These are phyloP conservation scores for Hygrophila difformis DNA, from an alignment of 257 asterid genomes.

Conservation along the genomic window DNA sequence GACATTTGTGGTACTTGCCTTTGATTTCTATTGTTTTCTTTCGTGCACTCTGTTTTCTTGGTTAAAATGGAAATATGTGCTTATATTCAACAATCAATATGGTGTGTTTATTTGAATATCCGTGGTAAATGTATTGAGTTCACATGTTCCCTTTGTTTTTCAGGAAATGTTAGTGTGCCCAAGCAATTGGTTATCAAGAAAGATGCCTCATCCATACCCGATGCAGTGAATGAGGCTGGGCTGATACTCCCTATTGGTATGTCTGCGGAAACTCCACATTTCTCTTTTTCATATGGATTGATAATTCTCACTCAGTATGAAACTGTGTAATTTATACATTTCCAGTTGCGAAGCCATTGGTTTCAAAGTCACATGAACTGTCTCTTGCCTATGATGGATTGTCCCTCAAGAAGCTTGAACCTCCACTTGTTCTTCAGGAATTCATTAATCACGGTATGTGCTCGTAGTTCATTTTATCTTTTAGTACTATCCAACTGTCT, in stretches of 20 bases:
- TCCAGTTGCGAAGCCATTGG: slow-evolving; percentile 91
- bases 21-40: not conserved
- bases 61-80: not conserved
- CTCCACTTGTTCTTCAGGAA: slow-evolving; percentile 93
- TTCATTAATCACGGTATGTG: slow-evolving; percentile 83
- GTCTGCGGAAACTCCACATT: not conserved
- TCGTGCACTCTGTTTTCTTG: not conserved
- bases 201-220: slow-evolving; percentile 77
- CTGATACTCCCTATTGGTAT: slow-evolving; percentile 80
- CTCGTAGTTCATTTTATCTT: slow-evolving; percentile 5
- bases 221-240: slow-evolving; percentile 59
- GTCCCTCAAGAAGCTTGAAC: slow-evolving; percentile 80
- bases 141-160: slow-evolving; percentile 8
- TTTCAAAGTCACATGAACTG: slow-evolving; percentile 93
- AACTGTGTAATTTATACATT: no score
- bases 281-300: no score
- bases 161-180: slow-evolving; percentile 86
- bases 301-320: no score
- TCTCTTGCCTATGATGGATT: slow-evolving; percentile 79
- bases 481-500: not conserved
- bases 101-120: not conserved
- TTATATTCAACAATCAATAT: not conserved
- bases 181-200: slow-evolving; percentile 81
- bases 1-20: slow-evolving; percentile 51
- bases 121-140: not conserved